Percentiles rank a stretch among this genome's conserved stretches.
Conservation (phyloP, 192 early-diverging fungal genomes). For the Podochytrium sp. region DNA sequence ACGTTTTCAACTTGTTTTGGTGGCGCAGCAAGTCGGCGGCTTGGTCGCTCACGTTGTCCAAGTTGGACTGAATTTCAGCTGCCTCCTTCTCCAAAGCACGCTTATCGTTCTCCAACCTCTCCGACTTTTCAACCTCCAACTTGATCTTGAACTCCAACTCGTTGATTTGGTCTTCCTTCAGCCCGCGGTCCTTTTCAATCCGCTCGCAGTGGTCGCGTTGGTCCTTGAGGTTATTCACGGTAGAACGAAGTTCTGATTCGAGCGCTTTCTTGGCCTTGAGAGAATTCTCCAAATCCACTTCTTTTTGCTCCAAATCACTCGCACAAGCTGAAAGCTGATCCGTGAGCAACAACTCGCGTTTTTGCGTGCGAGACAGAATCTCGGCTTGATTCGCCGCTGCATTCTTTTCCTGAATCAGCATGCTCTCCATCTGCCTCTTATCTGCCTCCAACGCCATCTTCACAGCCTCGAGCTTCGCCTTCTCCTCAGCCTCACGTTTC, state of each 20-base stretch:
- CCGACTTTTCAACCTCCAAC: conserved; percentile 36
- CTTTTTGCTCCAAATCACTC: conserved; percentile 53
- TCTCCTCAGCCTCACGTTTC: conserved; percentile 62
- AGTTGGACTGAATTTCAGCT: conserved; percentile 44
- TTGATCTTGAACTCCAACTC: conserved; percentile 55
- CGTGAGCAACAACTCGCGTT: conserved; percentile 59
- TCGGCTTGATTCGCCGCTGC: conserved; percentile 82
- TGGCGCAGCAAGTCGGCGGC: conserved; percentile 47
- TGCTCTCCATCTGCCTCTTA: conserved; percentile 68
- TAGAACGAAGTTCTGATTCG: conserved; percentile 41
- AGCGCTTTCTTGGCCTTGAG: conserved; percentile 42
- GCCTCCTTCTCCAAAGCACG: conserved; percentile 49
- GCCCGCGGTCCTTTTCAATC: conserved; percentile 57
- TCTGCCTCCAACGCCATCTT: conserved; percentile 68
- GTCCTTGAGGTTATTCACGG: conserved; percentile 36
- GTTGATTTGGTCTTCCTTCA: conserved; percentile 53
- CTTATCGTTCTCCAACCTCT: conserved; percentile 52
- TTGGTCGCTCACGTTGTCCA: conserved; percentile 47
- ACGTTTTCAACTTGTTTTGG: conserved; percentile 54
- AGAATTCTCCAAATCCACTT: conserved; percentile 48
- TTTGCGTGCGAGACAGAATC: conserved; percentile 80
- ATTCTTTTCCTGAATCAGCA: conserved; percentile 74
- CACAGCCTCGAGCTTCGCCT: conserved; percentile 58
- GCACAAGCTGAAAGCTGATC: conserved; percentile 49
- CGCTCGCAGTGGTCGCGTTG: conserved; percentile 45